Evolutionary conservation across 768 basidiomycete genomes (phyloP).

Genomic region (Naganishia vaughanmartiniae): DNA sequence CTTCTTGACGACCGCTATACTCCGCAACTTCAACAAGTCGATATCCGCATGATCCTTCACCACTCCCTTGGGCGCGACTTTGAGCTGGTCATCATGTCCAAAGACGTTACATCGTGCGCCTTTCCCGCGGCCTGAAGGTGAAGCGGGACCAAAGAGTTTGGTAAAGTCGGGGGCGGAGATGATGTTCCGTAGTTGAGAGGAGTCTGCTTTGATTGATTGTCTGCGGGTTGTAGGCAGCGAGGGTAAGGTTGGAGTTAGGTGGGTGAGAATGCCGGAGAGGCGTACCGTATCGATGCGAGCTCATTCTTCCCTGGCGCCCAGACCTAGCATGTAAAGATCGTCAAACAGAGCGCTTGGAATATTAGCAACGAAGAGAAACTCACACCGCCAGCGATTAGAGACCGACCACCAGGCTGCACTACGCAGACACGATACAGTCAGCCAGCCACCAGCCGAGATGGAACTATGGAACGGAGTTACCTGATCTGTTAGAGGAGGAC

Average conservation of each 20-base stretch:
- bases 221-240: neutral
- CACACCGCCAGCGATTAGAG: conserved; percentile 71
- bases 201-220: conserved; percentile 65
- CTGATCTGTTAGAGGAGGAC: conserved; percentile 10
- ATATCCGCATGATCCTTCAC: conserved; percentile 84
- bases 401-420: conserved; percentile 59
- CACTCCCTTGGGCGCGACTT: conserved; percentile 86
- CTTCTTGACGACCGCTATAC: conserved; percentile 67
- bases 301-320: conserved; percentile 63
- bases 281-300: conserved; percentile 69
- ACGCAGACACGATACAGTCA: neutral
- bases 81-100: conserved; percentile 80
- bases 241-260: neutral
- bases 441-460: neutral
- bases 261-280: conserved; percentile 15
- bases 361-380: neutral
- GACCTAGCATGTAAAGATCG: conserved; percentile 25
- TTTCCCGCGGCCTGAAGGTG: conserved; percentile 56
- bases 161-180: conserved; percentile 73
- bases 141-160: conserved; percentile 69
- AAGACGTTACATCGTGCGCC: conserved; percentile 74
- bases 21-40: conserved; percentile 80
- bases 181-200: conserved; percentile 64
- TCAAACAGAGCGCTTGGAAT: neutral
- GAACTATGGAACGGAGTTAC: neutral